Conservation (phyloP, 441 rosid genomes). For the Melianthus villosus region DNA sequence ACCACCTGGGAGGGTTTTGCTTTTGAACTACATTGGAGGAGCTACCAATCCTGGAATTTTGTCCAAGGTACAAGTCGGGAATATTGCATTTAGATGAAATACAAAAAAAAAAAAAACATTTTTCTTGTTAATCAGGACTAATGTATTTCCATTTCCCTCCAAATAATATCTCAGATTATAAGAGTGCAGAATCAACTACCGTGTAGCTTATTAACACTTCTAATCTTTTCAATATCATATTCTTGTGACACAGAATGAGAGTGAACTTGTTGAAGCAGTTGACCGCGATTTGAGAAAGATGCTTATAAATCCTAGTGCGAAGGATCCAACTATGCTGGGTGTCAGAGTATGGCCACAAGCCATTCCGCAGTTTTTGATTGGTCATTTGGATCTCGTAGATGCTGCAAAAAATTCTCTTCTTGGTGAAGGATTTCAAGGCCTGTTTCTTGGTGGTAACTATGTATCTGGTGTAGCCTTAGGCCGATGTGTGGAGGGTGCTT, state of each 20-base stretch:
- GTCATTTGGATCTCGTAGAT: slow-evolving; percentile 59
- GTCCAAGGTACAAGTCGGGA: slow-evolving; percentile 67
- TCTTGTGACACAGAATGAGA: slow-evolving; percentile 26
- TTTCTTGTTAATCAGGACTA: too few relatives aligned
- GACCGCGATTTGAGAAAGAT: slow-evolving; percentile 73
- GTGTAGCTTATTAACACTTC: not conserved
- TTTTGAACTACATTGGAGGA: slow-evolving; percentile 70
- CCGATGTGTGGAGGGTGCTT: slow-evolving; percentile 67
- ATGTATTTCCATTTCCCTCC: too few relatives aligned
- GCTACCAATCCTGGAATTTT: slow-evolving; percentile 57
- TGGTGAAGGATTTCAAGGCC: slow-evolving; percentile 38
- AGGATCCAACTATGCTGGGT: slow-evolving; percentile 47
- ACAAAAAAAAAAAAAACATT: too few relatives aligned
- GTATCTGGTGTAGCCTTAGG: slow-evolving; percentile 83
- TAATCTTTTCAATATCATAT: not conserved
- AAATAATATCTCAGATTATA: too few relatives aligned
- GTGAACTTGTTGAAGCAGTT: slow-evolving; percentile 62
- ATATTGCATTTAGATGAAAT: too few relatives aligned
- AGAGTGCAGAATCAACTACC: too few relatives aligned
- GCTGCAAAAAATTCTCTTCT: slow-evolving; percentile 34
- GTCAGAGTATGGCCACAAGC: slow-evolving; percentile 77
- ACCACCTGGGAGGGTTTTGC: slow-evolving; percentile 57
- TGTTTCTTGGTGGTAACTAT: slow-evolving; percentile 70
- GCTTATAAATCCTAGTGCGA: slow-evolving; percentile 56
- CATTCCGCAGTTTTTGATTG: slow-evolving; percentile 71